These are phyloP conservation scores for Leishmania aethiopica DNA, from an alignment of 208 protist species.

Conservation along the genomic window DNA sequence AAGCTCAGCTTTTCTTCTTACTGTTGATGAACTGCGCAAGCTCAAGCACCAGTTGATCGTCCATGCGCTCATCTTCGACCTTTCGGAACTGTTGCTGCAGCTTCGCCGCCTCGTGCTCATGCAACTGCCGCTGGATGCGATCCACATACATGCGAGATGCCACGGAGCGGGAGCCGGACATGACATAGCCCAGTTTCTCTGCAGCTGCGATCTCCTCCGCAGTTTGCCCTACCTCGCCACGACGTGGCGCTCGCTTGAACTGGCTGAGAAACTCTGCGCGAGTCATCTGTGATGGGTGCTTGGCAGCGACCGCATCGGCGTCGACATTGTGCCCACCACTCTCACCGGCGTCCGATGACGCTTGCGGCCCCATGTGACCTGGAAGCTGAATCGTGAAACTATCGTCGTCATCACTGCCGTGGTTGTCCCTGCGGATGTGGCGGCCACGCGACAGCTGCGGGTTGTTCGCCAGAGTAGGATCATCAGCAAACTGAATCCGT, in stretches of 20 bases:
- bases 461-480: not conserved
- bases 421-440: not conserved
- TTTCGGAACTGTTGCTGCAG: constrained; percentile 89
- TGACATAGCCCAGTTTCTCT: constrained; percentile 89
- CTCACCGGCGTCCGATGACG: not conserved
- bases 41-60: constrained; percentile 63
- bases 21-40: constrained; percentile 54
- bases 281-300: constrained; percentile 91
- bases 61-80: constrained; percentile 85
- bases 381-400: constrained; percentile 18
- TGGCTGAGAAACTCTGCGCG: constrained; percentile 85
- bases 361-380: not conserved
- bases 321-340: not conserved
- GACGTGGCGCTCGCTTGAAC: constrained; percentile 87
- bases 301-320: constrained; percentile 26
- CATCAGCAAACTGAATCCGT: constrained; percentile 22
- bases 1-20: constrained; percentile 16
- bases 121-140: constrained; percentile 86
- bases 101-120: constrained; percentile 88
- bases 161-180: constrained; percentile 89
- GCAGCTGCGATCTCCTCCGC: constrained; percentile 80
- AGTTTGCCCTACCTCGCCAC: constrained; percentile 84
- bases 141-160: constrained; percentile 85
- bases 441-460: not conserved
- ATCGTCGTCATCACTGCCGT: not conserved